Conservation (phyloP, 345 rosid genomes). For the Acer campestre region DNA sequence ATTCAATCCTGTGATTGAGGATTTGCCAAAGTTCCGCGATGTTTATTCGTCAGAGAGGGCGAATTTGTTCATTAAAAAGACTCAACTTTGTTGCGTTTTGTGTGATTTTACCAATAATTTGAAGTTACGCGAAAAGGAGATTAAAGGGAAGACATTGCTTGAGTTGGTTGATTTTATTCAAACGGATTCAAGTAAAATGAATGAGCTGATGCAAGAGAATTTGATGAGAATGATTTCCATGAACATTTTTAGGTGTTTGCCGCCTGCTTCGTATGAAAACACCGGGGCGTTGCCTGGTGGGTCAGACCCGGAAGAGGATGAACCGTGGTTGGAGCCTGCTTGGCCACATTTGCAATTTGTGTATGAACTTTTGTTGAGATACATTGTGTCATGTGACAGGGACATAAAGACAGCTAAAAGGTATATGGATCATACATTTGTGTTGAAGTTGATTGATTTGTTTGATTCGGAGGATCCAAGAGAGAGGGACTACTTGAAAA, state of each 20-base stretch:
- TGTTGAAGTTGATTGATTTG: slow-evolving; percentile 46
- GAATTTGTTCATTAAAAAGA: slow-evolving; percentile 47
- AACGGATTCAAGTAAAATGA: slow-evolving; percentile 51
- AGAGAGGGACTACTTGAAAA: slow-evolving; percentile 70
- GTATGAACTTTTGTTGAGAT: slow-evolving; percentile 45
- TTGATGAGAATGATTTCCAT: slow-evolving; percentile 50
- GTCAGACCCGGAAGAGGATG: slow-evolving; percentile 50
- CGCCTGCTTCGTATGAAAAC: slow-evolving; percentile 53
- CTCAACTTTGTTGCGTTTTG: slow-evolving; percentile 50
- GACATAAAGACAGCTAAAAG: slow-evolving; percentile 50
- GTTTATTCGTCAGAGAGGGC: slow-evolving; percentile 42
- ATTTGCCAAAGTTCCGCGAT: slow-evolving; percentile 48
- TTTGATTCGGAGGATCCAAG: slow-evolving; percentile 68
- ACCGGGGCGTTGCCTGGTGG: slow-evolving; percentile 36
- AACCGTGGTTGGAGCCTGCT: slow-evolving; percentile 44
- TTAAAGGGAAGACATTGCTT: slow-evolving; percentile 47
- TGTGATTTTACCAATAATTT: slow-evolving; percentile 44
- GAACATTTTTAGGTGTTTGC: slow-evolving; percentile 55
- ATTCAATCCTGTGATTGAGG: slow-evolving; percentile 23
- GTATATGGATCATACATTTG: slow-evolving; percentile 57
- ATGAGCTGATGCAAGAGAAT: slow-evolving; percentile 47
- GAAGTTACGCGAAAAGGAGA: slow-evolving; percentile 49
- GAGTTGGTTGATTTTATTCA: slow-evolving; percentile 62
- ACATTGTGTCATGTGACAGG: slow-evolving; percentile 42
- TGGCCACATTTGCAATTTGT: slow-evolving; percentile 55